Conservation (phyloP, 495 filamentous ascomycete genomes). For the Glutinoglossum americanum region DNA sequence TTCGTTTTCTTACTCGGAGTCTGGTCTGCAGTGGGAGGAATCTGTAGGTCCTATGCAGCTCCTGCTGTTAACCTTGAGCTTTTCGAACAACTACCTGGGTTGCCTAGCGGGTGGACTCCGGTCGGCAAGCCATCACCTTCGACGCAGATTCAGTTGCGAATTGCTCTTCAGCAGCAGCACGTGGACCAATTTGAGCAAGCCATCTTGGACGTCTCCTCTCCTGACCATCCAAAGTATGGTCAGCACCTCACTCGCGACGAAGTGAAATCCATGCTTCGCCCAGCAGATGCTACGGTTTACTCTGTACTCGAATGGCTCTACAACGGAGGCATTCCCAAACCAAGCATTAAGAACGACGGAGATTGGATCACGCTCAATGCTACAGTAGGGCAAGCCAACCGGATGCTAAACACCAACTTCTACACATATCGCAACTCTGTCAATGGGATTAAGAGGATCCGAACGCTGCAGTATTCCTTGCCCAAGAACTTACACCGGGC, state of each 20-base stretch:
- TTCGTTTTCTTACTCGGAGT: not conserved
- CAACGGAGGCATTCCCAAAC: conserved; percentile 7
- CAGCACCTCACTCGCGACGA: conserved; percentile 28
- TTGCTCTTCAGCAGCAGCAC: conserved; percentile 14
- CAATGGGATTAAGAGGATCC: conserved; percentile 19
- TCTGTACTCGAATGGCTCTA: conserved; percentile 3
- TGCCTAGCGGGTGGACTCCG: conserved; percentile 16
- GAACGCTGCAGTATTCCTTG: conserved; percentile 42
- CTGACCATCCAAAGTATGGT: conserved; percentile 1
- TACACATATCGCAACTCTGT: conserved; percentile 24
- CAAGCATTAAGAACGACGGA: conserved; percentile 23
- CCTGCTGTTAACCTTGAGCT: not conserved
- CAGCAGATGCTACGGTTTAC: not conserved
- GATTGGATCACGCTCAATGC: conserved; percentile 35
- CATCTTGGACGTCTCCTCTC: conserved; percentile 2
- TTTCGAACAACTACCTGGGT: not conserved
- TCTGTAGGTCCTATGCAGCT: not conserved
- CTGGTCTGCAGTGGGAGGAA: not conserved
- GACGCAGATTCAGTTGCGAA: conserved; percentile 13
- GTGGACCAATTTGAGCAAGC: conserved; percentile 1
- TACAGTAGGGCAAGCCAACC: conserved; percentile 28
- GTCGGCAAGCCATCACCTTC: conserved; percentile 10
- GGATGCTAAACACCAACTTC: conserved; percentile 33
- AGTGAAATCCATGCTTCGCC: conserved; percentile 14
- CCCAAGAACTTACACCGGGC: conserved; percentile 28